Evolutionary conservation across 1,139 yeast species (phyloP), one percentile per base, ranked within the genome.

Genomic region (Geotrichum reessii): DNA sequence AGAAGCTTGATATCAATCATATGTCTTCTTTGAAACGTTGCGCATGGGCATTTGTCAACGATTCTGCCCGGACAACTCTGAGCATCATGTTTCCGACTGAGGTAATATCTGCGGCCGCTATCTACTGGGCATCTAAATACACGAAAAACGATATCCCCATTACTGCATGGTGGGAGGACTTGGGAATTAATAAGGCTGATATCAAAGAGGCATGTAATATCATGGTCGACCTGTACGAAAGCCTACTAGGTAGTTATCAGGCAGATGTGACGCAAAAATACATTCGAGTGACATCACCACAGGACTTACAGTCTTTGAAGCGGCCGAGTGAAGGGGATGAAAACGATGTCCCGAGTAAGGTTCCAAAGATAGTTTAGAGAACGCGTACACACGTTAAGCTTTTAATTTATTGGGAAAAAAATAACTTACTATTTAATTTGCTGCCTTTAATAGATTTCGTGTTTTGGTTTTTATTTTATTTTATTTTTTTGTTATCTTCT

Each of bases 21-120:
- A 66, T 65, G 12, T 63, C 66, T 17, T 63, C 64, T 6, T 61
- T 74, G 11, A 66, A 69, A 46, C 65, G 67, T 46, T 57, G 69
- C n/a, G 76, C 78, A 0, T 72, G 75, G 67, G 66, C 69, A 9
- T 76, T 74, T 61, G 64, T 77, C 53, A 74, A 74, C 56, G 80
- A 77, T 58, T 68, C 75, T 14, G 72, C 73, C 50, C 67, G 76
- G 21, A 74, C 79, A 1, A 62, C 73, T 9, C 62, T 76, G 24
- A 64, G 72, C 33, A 63, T 74, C 28, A 63, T 68, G 44, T 70
- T 66, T 58, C 65, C 70, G 17, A 64, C 74, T 3, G 62, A 65
- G 22, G 66, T 65, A 8, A 66, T 76, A 11, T 77, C 77, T 0
- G 74, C 72, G 0, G 75, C 76, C 0, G 75, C 77, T 3, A 63